Percentiles rank a stretch among this genome's conserved stretches.
These are phyloP conservation scores for Termitomyces sp. DNA, from an alignment of 768 basidiomycete species.

Conservation along the genomic window DNA sequence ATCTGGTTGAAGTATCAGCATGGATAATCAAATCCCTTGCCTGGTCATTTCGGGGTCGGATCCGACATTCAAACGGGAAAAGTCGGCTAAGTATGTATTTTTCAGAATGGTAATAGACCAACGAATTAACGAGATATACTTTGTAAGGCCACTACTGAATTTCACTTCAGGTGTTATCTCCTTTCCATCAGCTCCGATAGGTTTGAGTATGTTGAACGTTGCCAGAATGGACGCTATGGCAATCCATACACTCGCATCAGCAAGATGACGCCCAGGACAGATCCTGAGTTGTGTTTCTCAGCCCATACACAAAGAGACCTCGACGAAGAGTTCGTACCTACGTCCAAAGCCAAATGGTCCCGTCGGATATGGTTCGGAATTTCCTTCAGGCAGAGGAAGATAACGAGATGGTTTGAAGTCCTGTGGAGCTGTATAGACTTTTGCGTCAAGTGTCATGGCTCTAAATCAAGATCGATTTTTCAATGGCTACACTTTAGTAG, in stretches of 20 bases:
- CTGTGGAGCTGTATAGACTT: slow-evolving; percentile 32
- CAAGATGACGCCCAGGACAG: slow-evolving; percentile 41
- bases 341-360: slow-evolving; percentile 19
- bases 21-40: background rate
- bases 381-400: slow-evolving; percentile 18
- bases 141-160: slow-evolving; percentile 26
- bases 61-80: slow-evolving; percentile 3
- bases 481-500: too few species aligned
- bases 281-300: too few species aligned
- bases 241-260: too few species aligned
- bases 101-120: background rate
- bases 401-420: too few species aligned
- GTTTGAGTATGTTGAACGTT: too few species aligned
- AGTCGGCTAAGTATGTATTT: background rate
- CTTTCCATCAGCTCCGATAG: too few species aligned
- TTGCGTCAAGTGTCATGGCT: slow-evolving; percentile 34
- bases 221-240: too few species aligned
- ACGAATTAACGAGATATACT: slow-evolving; percentile 8
- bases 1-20: background rate
- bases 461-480: too few species aligned
- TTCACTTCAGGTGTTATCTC: too few species aligned
- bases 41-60: too few species aligned
- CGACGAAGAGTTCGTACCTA: slow-evolving; percentile 1
- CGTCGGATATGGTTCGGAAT: slow-evolving; percentile 3
- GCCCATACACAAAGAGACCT: background rate